Conservation (phyloP, 306 rosid genomes). For the Begonia fuchsioides region DNA sequence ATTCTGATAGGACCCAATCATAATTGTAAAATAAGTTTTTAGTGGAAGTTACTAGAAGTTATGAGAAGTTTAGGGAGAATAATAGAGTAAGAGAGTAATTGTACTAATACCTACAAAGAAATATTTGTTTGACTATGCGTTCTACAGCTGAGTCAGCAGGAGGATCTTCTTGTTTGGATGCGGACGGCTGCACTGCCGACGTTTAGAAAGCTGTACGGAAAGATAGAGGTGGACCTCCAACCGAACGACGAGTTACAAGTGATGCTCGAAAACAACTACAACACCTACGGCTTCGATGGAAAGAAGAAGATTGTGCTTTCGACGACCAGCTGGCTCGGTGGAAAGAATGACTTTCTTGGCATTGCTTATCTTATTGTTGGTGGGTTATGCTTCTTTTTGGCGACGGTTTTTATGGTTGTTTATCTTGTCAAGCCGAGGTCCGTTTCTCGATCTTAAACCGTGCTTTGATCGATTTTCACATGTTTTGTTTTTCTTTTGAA, state of each 20-base stretch:
- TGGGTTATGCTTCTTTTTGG: conserved; percentile 76
- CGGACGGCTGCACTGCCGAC: conserved; percentile 16
- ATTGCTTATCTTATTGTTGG: conserved; percentile 45
- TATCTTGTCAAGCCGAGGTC: conserved; percentile 92
- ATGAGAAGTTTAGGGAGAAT: no score
- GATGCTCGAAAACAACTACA: conserved; percentile 9
- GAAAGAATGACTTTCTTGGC: conserved; percentile 16
- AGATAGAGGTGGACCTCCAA: conserved; percentile 14
- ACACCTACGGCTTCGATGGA: conserved; percentile 15
- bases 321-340: conserved; percentile 18
- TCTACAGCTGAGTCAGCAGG: conserved; percentile 13
- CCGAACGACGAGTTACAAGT: conserved; percentile 4
- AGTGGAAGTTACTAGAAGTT: background rate
- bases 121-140: background rate
- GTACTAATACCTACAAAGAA: no score
- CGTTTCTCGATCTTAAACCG: background rate
- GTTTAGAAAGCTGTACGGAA: conserved; percentile 15
- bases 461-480: background rate
- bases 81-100: no score
- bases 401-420: conserved; percentile 60
- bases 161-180: conserved; percentile 18
- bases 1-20: background rate
- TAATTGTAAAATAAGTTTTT: no score
- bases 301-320: conserved; percentile 17
- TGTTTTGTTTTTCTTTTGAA: no score